These are phyloP conservation scores for Glutinoglossum americanum DNA, from an alignment of 495 filamentous ascomycete species.

Conservation along the genomic window DNA sequence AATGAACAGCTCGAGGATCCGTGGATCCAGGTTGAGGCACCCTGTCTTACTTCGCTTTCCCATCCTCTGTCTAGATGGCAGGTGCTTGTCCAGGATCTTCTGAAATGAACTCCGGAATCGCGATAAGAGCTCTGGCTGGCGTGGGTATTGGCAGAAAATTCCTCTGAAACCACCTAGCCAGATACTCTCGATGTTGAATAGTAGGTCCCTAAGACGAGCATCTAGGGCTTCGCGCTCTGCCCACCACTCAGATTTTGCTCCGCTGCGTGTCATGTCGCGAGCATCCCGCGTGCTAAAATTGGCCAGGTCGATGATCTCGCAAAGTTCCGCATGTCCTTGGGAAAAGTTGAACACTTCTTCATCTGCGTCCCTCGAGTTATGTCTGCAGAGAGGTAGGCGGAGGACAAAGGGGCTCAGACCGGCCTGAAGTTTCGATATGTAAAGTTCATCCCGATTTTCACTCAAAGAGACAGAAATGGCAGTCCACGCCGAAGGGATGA, in stretches of 20 bases:
- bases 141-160: slow-evolving; percentile 55
- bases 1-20: slow-evolving; percentile 72
- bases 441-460: slow-evolving; percentile 59
- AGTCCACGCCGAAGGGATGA: slow-evolving; percentile 65
- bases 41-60: slow-evolving; percentile 24
- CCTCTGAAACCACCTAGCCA: slow-evolving; percentile 92
- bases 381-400: slow-evolving; percentile 60
- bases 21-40: slow-evolving; percentile 43
- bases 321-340: slow-evolving; percentile 51
- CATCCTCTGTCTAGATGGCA: slow-evolving; percentile 66
- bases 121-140: slow-evolving; percentile 36
- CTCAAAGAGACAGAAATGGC: slow-evolving; percentile 68
- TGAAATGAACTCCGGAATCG: slow-evolving; percentile 60
- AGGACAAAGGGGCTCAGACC: slow-evolving; percentile 62
- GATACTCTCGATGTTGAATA: slow-evolving; percentile 68
- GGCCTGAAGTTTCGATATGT: slow-evolving; percentile 53
- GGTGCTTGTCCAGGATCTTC: slow-evolving; percentile 59
- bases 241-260: slow-evolving; percentile 71
- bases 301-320: slow-evolving; percentile 56
- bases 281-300: slow-evolving; percentile 67
- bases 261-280: slow-evolving; percentile 32
- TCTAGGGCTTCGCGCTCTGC: slow-evolving; percentile 61
- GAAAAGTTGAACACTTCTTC: slow-evolving; percentile 69
- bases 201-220: slow-evolving; percentile 47
- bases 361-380: slow-evolving; percentile 58